Base-by-base conservation (phyloP, 331 rosid genomes). In the Quercus phellos region DNA sequence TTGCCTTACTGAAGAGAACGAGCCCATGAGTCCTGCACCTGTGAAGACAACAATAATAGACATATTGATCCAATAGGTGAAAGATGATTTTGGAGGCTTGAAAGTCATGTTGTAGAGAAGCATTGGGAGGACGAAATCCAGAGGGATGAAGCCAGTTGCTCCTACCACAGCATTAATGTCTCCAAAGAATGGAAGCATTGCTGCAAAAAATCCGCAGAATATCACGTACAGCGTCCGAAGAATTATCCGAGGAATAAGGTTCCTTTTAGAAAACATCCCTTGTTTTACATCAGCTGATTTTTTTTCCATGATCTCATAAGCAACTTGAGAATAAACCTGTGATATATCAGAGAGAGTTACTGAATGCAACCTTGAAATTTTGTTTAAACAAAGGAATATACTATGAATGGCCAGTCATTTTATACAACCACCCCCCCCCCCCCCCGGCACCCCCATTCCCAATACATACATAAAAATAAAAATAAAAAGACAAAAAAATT, bases 271-370 rank as follows among this genome's bases (percentile, higher is more conserved):
- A 68, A 93, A 91, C 66, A 93, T 74, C 60, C 93, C 98, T 70
- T 90, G 91, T 22, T 80, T 86, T 70, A 81, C 89, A 77, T 93
- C 97, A 0, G 97, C 95, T 53, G 97, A 91, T 75, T 85, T 70
- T 82, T 83, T 87, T 86, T 93, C 97, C 92, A 93, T 91, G 59
- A 93, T 87, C 93, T 91, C 97, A 77, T 93, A 93, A 12, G 98
- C 98, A 68, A 93, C 98, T 90, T 93, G 98, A 16, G 98, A 90
- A 76, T 93, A 93, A n/a, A 93, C 97, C 98, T 93, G 86, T 54
- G 11, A 34, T 50, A 51, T 26, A 35, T 51, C 38, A 38, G 51
- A 68, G 46, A 72, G 19, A 17, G 24, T 59, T 35, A 70, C 46
- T 46, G 9, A 21, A 46, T 22, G 24, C 55, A 22, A 24, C 22